These are phyloP conservation scores for Colletotrichum gigasporum DNA, from an alignment of 2,329 filamentous ascomycete species.

Conservation along the genomic window DNA sequence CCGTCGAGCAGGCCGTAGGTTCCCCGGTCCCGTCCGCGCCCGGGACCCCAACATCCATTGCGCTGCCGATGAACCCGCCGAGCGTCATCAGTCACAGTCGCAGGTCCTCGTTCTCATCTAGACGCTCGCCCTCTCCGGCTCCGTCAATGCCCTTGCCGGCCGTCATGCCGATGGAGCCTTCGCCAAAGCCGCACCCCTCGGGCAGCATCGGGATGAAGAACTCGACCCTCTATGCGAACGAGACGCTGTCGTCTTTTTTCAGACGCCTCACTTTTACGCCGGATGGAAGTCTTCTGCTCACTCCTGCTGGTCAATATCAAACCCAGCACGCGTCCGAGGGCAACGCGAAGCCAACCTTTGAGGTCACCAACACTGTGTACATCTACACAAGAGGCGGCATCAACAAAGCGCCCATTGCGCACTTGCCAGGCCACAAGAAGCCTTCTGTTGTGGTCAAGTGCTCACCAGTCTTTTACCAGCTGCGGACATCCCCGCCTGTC, in stretches of 20 bases:
- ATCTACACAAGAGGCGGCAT: slow-evolving; percentile 97
- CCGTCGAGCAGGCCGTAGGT: slow-evolving; percentile 67
- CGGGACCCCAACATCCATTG: slow-evolving; percentile 90
- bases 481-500: slow-evolving; percentile 72
- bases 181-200: slow-evolving; percentile 77
- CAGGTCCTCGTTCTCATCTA: slow-evolving; percentile 90
- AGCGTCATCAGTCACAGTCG: slow-evolving; percentile 69
- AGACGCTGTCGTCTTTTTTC: slow-evolving; percentile 97
- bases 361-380: slow-evolving; percentile 96
- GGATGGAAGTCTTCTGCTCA: slow-evolving; percentile 92
- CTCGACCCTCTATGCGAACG: slow-evolving; percentile 92
- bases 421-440: slow-evolving; percentile 97
- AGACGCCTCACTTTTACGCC: slow-evolving; percentile 92
- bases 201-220: slow-evolving; percentile 78
- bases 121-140: slow-evolving; percentile 90
- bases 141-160: slow-evolving; percentile 94
- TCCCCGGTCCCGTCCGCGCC: slow-evolving; percentile 92
- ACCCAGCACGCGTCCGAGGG: slow-evolving; percentile 73
- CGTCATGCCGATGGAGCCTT: slow-evolving; percentile 92
- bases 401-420: slow-evolving; percentile 94
- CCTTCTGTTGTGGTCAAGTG: slow-evolving; percentile 96
- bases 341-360: slow-evolving; percentile 79
- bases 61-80: slow-evolving; percentile 95
- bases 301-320: slow-evolving; percentile 95
- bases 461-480: slow-evolving; percentile 87